A percentile compares a stretch with the other conserved stretches of the same genome.
phyloP scores from a whole-genome alignment of 208 protist genomes.

The Pavlovales sp. region DNA sequence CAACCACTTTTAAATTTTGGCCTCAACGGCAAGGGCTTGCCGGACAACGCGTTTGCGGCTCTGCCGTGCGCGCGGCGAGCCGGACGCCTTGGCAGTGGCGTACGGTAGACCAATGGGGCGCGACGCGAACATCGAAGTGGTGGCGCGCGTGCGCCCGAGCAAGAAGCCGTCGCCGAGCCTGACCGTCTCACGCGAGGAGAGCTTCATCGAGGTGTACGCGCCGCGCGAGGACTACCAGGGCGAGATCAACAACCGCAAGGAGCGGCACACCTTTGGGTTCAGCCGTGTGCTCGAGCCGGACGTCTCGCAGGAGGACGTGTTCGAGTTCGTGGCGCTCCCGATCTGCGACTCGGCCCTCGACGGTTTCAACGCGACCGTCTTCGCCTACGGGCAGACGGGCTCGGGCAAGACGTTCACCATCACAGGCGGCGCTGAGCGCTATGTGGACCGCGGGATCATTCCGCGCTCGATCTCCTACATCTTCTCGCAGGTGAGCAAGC shows the following conservation, averaged over 20 bases:
- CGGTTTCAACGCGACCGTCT: constrained; percentile 54
- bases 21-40: too few species aligned
- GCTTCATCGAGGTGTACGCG: not conserved
- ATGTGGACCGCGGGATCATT: constrained; percentile 51
- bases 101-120: too few species aligned
- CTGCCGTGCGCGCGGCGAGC: too few species aligned
- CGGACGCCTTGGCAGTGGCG: too few species aligned
- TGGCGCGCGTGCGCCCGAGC: not conserved
- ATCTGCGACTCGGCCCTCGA: constrained; percentile 51
- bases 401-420: constrained; percentile 58
- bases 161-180: not conserved
- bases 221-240: not conserved
- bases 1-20: too few species aligned
- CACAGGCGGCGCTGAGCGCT: constrained; percentile 47
- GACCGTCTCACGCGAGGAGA: not conserved
- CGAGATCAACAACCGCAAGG: constrained; percentile 20
- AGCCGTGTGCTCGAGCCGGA: constrained; percentile 42
- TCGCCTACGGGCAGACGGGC: constrained; percentile 60
- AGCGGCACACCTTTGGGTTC: constrained; percentile 39
- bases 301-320: constrained; percentile 52
- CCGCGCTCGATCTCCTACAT: constrained; percentile 41
- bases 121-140: not conserved
- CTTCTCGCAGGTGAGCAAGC: constrained; percentile 20
- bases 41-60: too few species aligned
- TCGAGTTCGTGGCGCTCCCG: constrained; percentile 43